Percentiles rank a stretch among this genome's conserved stretches.
These are phyloP conservation scores for Nakataea oryzae DNA, from an alignment of 2,329 filamentous ascomycete species.

Conservation along the genomic window DNA sequence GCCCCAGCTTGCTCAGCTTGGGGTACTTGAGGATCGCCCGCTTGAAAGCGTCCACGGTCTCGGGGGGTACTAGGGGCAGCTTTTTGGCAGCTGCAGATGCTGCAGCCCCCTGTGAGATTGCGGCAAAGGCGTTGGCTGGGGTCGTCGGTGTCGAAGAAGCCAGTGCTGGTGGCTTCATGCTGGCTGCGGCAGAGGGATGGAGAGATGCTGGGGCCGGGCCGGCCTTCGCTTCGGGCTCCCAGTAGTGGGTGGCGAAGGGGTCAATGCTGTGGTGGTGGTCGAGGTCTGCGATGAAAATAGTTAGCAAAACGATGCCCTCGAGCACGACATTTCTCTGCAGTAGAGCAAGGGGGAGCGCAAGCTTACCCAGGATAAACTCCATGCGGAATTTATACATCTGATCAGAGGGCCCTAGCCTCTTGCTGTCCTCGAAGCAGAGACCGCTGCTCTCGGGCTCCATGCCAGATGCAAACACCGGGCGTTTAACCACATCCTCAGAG, in stretches of 20 bases:
- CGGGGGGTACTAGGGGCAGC: slow-evolving; percentile 37
- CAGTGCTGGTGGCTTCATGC: slow-evolving; percentile 7
- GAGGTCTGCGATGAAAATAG: slow-evolving; percentile 16
- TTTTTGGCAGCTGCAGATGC: slow-evolving; percentile 14
- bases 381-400: slow-evolving; percentile 55
- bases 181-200: slow-evolving; percentile 5
- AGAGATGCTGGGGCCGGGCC: slow-evolving; percentile 6
- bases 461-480: slow-evolving; percentile 53
- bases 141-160: slow-evolving; percentile 4
- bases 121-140: slow-evolving; percentile 12
- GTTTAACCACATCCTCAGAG: slow-evolving; percentile 57
- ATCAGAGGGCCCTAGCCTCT: slow-evolving; percentile 33
- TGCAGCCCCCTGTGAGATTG: slow-evolving; percentile 3
- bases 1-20: slow-evolving; percentile 57
- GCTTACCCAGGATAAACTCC: slow-evolving; percentile 62
- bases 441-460: slow-evolving; percentile 71
- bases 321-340: background rate
- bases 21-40: slow-evolving; percentile 49
- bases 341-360: background rate
- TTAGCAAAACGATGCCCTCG: slow-evolving; percentile 5
- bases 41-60: slow-evolving; percentile 57
- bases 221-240: slow-evolving; percentile 39
- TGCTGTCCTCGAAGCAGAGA: slow-evolving; percentile 67
- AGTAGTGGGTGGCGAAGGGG: slow-evolving; percentile 76
- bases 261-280: slow-evolving; percentile 54